A percentile compares a stretch with the other conserved stretches of the same genome.
Conservation (phyloP, 257 asterid genomes). For the Parsonsia alboflavescens region DNA sequence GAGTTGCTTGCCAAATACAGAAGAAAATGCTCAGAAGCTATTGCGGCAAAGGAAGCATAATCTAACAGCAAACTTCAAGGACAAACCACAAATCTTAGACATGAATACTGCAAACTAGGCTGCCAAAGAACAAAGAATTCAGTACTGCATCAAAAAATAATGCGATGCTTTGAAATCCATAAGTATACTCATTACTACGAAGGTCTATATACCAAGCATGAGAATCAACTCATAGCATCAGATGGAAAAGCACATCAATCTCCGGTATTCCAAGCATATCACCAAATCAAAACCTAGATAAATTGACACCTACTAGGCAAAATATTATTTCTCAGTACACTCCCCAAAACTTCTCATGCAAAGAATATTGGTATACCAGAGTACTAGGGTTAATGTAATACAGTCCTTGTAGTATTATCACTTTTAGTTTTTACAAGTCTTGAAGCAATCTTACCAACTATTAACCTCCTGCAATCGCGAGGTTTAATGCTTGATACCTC, state of each 20-base stretch:
- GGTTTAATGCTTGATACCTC: constrained; percentile 95
- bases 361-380: constrained; percentile 58
- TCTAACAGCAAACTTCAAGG: background rate
- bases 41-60: background rate
- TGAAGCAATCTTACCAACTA: constrained; percentile 99
- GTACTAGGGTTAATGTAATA: constrained; percentile 28
- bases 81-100: background rate
- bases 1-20: background rate
- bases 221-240: constrained; percentile 13
- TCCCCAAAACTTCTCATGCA: constrained; percentile 45
- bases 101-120: background rate
- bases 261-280: constrained; percentile 6
- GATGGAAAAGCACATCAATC: background rate
- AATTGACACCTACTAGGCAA: constrained; percentile 31
- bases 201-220: constrained; percentile 1
- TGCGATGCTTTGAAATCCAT: background rate
- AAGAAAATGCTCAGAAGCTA: background rate
- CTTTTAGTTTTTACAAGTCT: constrained; percentile 74
- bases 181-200: background rate
- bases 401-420: constrained; percentile 53
- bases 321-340: constrained; percentile 36
- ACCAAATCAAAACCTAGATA: constrained; percentile 15
- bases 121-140: background rate
- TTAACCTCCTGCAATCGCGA: constrained; percentile 83
- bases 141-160: background rate